Base-by-base conservation (phyloP, 1,284 basidiomycete genomes). In the Apiotrichum mycotoxinovorans region DNA sequence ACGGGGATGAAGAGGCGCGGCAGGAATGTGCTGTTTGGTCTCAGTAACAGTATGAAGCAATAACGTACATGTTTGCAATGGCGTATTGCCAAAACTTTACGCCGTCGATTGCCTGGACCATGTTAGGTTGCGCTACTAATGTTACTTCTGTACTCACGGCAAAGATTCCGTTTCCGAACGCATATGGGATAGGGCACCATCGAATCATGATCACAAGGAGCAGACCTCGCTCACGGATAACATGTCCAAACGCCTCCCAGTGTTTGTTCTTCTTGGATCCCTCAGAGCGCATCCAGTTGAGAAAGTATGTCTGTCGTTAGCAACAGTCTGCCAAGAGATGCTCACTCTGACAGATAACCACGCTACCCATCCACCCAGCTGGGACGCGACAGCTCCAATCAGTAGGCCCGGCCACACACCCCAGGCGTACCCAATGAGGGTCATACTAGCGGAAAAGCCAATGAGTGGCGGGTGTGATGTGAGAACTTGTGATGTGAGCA, bases 401-500 rank as follows among this genome's bases (percentile, higher is more conserved):
- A 75, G 53, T 37, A 67, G 61, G 15, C 74, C 76, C 1, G 69
- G 72, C 70, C 70, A 72, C 20, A 76, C 43, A 1, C 76, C 76
- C 41, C 71, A 78, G 0, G 72, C 71, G 55, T 75, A 78, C 4
- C 76, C 76, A 37, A 76, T 75, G 2, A 78, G 62, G 4, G 72
- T 74, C 58, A 78, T 64, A 11, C 68, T 69, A 9, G 67, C 70
- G 35, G 67, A 64, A 49, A 75, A 76, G 1, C 76, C 76, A 34
- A 78, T 71, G 33, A 78, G 56, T 9, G 76, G 76, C n/a, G 76
- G 76, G 55, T 78, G 76, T 1, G 73, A 74, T 11, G 72, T 56
- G 12, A 74, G 54, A 18, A 74, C 75, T 76, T 35, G 7, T 1
- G 9, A 4, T 18, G 43, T 46, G n/a, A 58, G 51, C 41, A 22